Conservation (phyloP, 75 land plant genomes). For the Sequoiadendron giganteum region DNA sequence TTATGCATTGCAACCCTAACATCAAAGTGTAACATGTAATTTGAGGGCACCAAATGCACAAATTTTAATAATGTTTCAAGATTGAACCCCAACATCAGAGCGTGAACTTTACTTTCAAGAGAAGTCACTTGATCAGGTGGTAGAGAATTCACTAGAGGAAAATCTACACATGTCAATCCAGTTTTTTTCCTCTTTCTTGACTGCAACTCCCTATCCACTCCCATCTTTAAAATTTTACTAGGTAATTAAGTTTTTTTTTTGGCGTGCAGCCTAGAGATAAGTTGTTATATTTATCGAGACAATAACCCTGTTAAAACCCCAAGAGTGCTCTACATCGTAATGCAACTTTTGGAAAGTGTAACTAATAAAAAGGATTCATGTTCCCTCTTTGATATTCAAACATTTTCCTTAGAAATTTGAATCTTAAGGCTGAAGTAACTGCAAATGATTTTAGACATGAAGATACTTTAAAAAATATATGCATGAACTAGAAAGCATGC, state of each 20-base stretch:
- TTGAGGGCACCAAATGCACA: too few species aligned
- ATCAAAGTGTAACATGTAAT: too few species aligned
- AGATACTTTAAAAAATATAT: neutral
- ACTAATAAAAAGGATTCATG: neutral
- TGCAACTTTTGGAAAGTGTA: neutral
- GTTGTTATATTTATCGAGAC: neutral
- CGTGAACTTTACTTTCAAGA: neutral
- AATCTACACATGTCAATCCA: neutral
- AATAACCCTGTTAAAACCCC: neutral
- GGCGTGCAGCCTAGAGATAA: neutral
- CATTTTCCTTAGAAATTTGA: neutral
- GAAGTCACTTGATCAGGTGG: neutral
- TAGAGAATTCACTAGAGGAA: neutral
- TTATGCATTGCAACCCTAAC: too few species aligned
- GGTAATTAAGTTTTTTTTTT: neutral
- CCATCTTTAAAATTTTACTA: neutral
- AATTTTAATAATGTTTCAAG: too few species aligned
- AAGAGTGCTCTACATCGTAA: neutral
- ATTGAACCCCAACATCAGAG: too few species aligned
- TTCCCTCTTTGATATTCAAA: neutral
- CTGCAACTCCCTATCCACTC: conserved; percentile 1
- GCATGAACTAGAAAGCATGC: neutral
- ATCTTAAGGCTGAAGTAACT: neutral
- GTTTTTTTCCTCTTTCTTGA: conserved; percentile 7
- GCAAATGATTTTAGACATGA: neutral